phyloP scores from a whole-genome alignment of 257 asterid genomes.

The Rhazya stricta region DNA sequence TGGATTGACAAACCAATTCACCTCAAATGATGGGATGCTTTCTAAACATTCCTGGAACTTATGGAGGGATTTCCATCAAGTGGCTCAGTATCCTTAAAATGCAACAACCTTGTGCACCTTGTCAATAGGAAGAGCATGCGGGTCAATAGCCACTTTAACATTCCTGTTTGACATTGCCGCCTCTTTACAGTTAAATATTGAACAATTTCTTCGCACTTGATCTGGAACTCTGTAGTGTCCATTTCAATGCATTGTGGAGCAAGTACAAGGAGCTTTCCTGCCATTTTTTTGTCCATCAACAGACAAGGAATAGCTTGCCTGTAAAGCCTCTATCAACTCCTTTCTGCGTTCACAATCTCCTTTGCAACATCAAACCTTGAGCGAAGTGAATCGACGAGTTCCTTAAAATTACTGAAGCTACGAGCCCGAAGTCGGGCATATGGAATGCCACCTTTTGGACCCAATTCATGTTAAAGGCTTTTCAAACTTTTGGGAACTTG shows the following conservation, averaged over 20 bases:
- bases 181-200: slow-evolving; percentile 75
- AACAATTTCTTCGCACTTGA: slow-evolving; percentile 79
- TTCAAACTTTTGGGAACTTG: slow-evolving; percentile 46
- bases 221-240: slow-evolving; percentile 65
- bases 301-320: slow-evolving; percentile 42
- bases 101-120: slow-evolving; percentile 87
- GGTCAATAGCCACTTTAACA: slow-evolving; percentile 65
- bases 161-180: slow-evolving; percentile 62
- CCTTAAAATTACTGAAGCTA: slow-evolving; percentile 81
- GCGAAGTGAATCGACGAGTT: slow-evolving; percentile 68
- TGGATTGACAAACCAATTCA: slow-evolving; percentile 62
- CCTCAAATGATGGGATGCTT: slow-evolving; percentile 78
- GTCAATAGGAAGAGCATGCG: slow-evolving; percentile 94
- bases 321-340: slow-evolving; percentile 57
- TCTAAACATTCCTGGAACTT: slow-evolving; percentile 77
- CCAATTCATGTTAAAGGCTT: slow-evolving; percentile 94
- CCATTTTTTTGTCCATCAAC: slow-evolving; percentile 51
- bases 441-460: slow-evolving; percentile 72
- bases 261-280: slow-evolving; percentile 63
- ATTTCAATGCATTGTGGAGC: slow-evolving; percentile 63
- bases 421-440: slow-evolving; percentile 66
- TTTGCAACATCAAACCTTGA: slow-evolving; percentile 87
- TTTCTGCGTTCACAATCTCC: slow-evolving; percentile 69
- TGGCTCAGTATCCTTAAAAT: slow-evolving; percentile 76
- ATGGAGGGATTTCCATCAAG: slow-evolving; percentile 67